These are phyloP conservation scores for Paraglomus occultum DNA, from an alignment of 192 early-diverging fungal genomes.

Conservation along the genomic window DNA sequence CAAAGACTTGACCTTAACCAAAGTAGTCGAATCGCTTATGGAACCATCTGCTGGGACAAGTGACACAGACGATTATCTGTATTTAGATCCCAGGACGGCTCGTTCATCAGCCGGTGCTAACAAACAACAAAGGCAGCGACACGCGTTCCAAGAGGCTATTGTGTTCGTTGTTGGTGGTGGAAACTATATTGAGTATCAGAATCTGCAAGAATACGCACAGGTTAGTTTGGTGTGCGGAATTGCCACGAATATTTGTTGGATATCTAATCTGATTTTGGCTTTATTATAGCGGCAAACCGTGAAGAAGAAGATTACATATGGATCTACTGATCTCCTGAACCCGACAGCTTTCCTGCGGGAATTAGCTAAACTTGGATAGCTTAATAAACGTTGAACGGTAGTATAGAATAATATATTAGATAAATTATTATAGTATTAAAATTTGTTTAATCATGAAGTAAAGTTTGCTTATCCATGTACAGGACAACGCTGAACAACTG, in stretches of 20 bases:
- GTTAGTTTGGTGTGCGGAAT: slow-evolving; percentile 36
- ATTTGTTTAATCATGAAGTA: too few relatives aligned
- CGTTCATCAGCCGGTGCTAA: slow-evolving; percentile 48
- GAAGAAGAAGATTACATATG: slow-evolving; percentile 87
- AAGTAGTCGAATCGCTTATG: slow-evolving; percentile 86
- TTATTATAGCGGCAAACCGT: slow-evolving; percentile 35
- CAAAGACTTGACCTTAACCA: slow-evolving; percentile 85
- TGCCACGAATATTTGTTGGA: not conserved
- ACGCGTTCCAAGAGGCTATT: slow-evolving; percentile 84
- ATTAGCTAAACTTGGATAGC: slow-evolving; percentile 63
- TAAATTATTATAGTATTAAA: too few relatives aligned
- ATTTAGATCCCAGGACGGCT: slow-evolving; percentile 83
- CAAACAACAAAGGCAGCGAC: slow-evolving; percentile 40
- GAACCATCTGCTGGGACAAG: slow-evolving; percentile 51
- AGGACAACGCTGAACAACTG: too few relatives aligned
- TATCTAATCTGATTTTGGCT: not conserved
- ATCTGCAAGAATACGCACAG: slow-evolving; percentile 85
- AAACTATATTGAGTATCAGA: slow-evolving; percentile 98
- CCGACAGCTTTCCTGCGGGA: slow-evolving; percentile 80
- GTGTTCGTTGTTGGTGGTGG: slow-evolving; percentile 99
- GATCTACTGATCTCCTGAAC: slow-evolving; percentile 86
- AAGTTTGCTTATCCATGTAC: too few relatives aligned
- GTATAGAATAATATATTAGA: too few relatives aligned
- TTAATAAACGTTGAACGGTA: not conserved
- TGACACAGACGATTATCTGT: slow-evolving; percentile 82